Evolutionary conservation across 768 basidiomycete genomes (phyloP).

Genomic region (Termitomyces bulborhizus): DNA sequence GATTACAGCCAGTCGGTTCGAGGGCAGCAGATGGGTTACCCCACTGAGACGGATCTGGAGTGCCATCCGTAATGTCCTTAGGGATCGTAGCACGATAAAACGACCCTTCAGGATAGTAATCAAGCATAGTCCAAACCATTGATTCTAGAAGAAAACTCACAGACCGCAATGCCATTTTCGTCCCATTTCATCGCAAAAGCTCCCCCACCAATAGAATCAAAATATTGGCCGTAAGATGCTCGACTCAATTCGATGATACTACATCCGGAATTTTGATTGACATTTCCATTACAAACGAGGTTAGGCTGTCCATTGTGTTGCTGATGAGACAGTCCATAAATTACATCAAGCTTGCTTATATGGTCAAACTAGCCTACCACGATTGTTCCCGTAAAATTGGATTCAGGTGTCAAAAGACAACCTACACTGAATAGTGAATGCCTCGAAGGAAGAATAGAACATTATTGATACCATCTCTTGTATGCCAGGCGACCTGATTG

Average conservation of each 20-base stretch:
- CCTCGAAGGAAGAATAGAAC: neutral
- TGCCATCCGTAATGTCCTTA: slow-evolving; percentile 52
- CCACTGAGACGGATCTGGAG: slow-evolving; percentile 65
- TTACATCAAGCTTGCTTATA: neutral
- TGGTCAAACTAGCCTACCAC: slow-evolving; percentile 36
- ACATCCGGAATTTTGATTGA: slow-evolving; percentile 65
- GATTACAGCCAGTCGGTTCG: slow-evolving; percentile 48
- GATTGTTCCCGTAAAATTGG: slow-evolving; percentile 57
- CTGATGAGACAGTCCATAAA: slow-evolving; percentile 17
- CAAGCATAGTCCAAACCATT: neutral
- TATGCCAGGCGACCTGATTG: slow-evolving; percentile 83
- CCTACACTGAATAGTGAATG: slow-evolving; percentile 27
- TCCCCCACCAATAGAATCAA: slow-evolving; percentile 76
- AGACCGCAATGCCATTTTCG: slow-evolving; percentile 64
- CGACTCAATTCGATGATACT: slow-evolving; percentile 74
- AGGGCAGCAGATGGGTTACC: slow-evolving; percentile 61
- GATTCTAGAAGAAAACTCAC: slow-evolving; percentile 34
- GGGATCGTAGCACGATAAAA: slow-evolving; percentile 79
- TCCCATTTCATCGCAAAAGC: slow-evolving; percentile 92
- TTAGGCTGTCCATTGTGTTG: slow-evolving; percentile 44
- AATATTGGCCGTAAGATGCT: slow-evolving; percentile 78
- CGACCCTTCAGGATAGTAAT: slow-evolving; percentile 45
- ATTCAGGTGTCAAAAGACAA: slow-evolving; percentile 49
- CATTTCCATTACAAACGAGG: slow-evolving; percentile 45
- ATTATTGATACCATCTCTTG: slow-evolving; percentile 45